Evolutionary conservation across 2,329 filamentous ascomycete species (phyloP).

Genomic region (Penicillium sp.): DNA sequence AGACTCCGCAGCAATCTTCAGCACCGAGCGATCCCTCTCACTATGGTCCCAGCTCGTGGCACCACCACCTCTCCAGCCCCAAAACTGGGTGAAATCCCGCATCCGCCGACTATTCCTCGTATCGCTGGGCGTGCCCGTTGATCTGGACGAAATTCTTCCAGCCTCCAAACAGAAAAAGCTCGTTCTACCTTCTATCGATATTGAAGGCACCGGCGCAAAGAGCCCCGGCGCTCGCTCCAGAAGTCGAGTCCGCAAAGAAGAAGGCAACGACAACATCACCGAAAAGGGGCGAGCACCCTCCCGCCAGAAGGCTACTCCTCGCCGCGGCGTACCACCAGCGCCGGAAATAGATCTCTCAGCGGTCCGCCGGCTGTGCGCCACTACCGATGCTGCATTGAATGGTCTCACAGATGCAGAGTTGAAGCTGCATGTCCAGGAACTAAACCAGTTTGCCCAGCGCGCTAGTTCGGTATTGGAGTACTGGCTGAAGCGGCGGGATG

Average conservation of each 20-base stretch:
- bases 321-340: slow-evolving; percentile 57
- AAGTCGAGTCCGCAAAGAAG: slow-evolving; percentile 30
- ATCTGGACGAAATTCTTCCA: slow-evolving; percentile 94
- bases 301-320: slow-evolving; percentile 28
- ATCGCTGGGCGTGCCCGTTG: slow-evolving; percentile 90
- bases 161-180: slow-evolving; percentile 98
- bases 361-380: slow-evolving; percentile 73
- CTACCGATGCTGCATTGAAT: slow-evolving; percentile 76
- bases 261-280: slow-evolving; percentile 22
- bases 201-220: slow-evolving; percentile 53
- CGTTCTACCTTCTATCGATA: slow-evolving; percentile 75
- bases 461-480: slow-evolving; percentile 79
- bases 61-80: slow-evolving; percentile 88
- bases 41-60: slow-evolving; percentile 96
- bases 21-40: slow-evolving; percentile 81
- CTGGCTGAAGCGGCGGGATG: slow-evolving; percentile 82
- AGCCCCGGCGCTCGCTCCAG: slow-evolving; percentile 53
- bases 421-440: slow-evolving; percentile 63
- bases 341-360: slow-evolving; percentile 77
- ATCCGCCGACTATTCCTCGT: slow-evolving; percentile 94
- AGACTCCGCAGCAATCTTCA: slow-evolving; percentile 61
- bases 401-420: slow-evolving; percentile 79
- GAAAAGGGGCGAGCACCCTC: slow-evolving; percentile 26
- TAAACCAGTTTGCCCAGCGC: slow-evolving; percentile 67
- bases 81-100: slow-evolving; percentile 95